Evolutionary conservation across 2,329 filamentous ascomycete genomes (phyloP), one percentile per base, ranked within the genome.

Genomic region (Fusarium begoniae): DNA sequence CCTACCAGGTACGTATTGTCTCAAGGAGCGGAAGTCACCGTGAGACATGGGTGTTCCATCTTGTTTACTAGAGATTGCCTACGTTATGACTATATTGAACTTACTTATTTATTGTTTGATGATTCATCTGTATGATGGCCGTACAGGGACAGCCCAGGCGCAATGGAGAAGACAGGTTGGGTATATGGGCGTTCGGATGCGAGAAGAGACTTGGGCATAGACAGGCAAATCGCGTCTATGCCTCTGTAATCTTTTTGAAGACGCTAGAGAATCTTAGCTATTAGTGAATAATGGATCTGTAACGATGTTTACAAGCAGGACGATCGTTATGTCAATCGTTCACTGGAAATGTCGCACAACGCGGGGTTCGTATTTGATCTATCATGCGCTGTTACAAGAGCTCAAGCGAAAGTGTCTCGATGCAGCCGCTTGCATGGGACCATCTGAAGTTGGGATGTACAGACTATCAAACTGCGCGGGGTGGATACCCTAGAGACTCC

Each of bases 121-220:
- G 18, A 28, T 28, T 13, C 8, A 17, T 15, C 5, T 11, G 5
- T 47, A 28, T 24, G 8, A 20, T 12, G 12, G 24, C 5, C 18
- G 10, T 12, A 2, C 4, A 18, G 5, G 41, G 5, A 11, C 3
- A 8, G 8, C 6, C 15, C 4, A 24, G 0, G 11, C 15, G 2
- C 43, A 44, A 1, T 24, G 0, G 15, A 18, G 6, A 24, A 4
- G 11, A 44, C 20, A 14, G 20, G 6, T 24, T 24, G n/a, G n/a
- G n/a, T 0, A 3, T 0, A 44, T 10, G 15, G 13, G 40, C 12
- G 7, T 41, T 22, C 9, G 13, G n/a, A 22, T 14, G 5, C 18
- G 40, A 14, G 3, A 2, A 10, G 5, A 12, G 22, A 14, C 0
- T 22, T 22, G 20, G 20, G 18, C 1, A 2, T 8, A 22, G 15